phyloP scores from a whole-genome alignment of 768 basidiomycete species.

The Suillus luteus region DNA sequence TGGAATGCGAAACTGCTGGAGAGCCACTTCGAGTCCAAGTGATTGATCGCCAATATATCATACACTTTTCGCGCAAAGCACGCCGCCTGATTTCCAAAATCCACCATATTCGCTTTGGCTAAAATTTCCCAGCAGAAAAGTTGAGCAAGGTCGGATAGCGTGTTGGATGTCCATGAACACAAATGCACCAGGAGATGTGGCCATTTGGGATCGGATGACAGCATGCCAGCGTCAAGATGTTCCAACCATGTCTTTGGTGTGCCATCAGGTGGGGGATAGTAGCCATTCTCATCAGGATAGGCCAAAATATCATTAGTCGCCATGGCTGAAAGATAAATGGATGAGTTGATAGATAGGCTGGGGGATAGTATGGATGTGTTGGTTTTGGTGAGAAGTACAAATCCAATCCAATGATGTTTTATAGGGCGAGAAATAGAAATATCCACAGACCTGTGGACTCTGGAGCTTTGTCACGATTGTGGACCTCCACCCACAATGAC shows the following conservation, averaged over 20 bases:
- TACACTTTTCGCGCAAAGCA: constrained; percentile 28
- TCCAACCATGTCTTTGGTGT: constrained; percentile 3
- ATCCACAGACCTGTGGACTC: not conserved
- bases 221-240: constrained; percentile 5
- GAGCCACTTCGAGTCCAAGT: constrained; percentile 19
- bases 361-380: not conserved
- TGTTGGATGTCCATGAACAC: constrained; percentile 8
- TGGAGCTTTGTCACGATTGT: not conserved
- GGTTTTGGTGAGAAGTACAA: not conserved
- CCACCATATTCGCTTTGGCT: constrained; percentile 14
- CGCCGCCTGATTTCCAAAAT: constrained; percentile 16
- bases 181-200: not conserved
- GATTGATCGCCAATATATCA: constrained; percentile 17
- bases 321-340: not conserved
- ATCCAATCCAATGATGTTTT: not conserved
- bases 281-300: not conserved
- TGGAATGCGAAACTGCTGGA: constrained; percentile 29
- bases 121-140: constrained; percentile 30
- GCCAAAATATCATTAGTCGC: no score
- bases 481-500: not conserved
- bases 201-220: not conserved
- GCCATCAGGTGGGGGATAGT: not conserved
- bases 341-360: not conserved
- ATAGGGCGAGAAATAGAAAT: not conserved
- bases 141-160: constrained; percentile 29